Evolutionary conservation across 306 rosid genomes (phyloP).

Genomic region (Inga leiocalycina): DNA sequence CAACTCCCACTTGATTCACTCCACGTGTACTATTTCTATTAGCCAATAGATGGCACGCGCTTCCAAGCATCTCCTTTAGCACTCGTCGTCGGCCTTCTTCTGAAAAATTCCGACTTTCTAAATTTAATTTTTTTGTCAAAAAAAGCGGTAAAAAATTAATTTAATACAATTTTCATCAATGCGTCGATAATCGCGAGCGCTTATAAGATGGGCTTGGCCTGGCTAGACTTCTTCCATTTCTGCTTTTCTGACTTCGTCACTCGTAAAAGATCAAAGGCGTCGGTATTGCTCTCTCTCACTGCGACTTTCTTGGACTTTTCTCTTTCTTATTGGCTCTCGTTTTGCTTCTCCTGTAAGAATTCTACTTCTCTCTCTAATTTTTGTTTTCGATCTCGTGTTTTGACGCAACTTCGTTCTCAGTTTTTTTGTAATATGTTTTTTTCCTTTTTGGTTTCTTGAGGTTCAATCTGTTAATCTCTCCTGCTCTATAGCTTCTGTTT

Average conservation of each 20-base stretch:
- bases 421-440: neutral
- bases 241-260: constrained; percentile 27
- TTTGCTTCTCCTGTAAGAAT: constrained; percentile 28
- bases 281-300: neutral
- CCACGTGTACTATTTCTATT: neutral
- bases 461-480: constrained; percentile 27
- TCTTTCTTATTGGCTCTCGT: neutral
- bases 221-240: neutral
- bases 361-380: neutral
- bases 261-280: constrained; percentile 9
- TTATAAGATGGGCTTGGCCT: neutral
- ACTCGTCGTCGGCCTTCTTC: neutral
- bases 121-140: neutral
- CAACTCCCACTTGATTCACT: neutral
- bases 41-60: neutral
- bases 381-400: neutral
- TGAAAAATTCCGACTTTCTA: neutral
- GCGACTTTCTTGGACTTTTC: constrained; percentile 1
- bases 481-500: constrained; percentile 3
- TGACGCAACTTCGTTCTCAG: constrained; percentile 18
- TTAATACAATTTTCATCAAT: neutral
- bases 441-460: neutral
- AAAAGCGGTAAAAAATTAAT: neutral
- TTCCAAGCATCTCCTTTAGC: neutral
- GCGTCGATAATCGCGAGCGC: neutral